phyloP scores from a whole-genome alignment of 495 filamentous ascomycete genomes.

The Aspergillus nanangensis region DNA sequence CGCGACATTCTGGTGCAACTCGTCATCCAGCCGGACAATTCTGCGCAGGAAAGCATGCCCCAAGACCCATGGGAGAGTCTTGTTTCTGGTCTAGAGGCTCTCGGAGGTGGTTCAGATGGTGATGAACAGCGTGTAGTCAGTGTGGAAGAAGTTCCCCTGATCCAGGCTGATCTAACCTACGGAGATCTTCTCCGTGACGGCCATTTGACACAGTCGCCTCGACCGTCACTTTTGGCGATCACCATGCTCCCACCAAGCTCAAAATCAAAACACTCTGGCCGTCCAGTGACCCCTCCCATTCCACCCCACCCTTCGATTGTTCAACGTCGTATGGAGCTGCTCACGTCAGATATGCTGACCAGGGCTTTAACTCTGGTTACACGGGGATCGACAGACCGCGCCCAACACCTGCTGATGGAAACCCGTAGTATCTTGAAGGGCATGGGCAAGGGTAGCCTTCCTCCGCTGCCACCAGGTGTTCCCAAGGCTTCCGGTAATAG shows the following conservation, averaged over 20 bases:
- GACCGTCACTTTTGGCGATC: conserved; percentile 92
- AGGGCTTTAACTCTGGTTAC: conserved; percentile 87
- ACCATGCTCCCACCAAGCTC: conserved; percentile 86
- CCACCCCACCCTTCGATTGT: conserved; percentile 95
- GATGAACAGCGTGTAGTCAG: conserved; percentile 81
- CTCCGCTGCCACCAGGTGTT: conserved; percentile 69
- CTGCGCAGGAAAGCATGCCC: conserved; percentile 79
- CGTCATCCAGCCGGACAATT: conserved; percentile 84
- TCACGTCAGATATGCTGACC: conserved; percentile 98
- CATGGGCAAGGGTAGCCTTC: conserved; percentile 89
- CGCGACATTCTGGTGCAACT: conserved; percentile 95
- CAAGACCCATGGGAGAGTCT: conserved; percentile 97
- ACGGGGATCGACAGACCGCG: conserved; percentile 87
- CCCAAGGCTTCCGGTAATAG: conserved; percentile 26
- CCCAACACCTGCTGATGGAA: conserved; percentile 84
- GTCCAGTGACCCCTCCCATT: conserved; percentile 73
- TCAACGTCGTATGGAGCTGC: conserved; percentile 93
- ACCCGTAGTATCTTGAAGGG: conserved; percentile 95
- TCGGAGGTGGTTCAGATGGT: conserved; percentile 84
- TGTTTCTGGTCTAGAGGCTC: conserved; percentile 89
- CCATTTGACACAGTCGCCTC: conserved; percentile 77
- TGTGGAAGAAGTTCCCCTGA: conserved; percentile 91
- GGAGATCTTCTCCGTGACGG: conserved; percentile 93
- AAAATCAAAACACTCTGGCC: conserved; percentile 52
- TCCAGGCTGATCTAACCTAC: conserved; percentile 92